Evolutionary conservation across 768 basidiomycete species (phyloP), one percentile per base, ranked within the genome.

Genomic region (Postia placenta): DNA sequence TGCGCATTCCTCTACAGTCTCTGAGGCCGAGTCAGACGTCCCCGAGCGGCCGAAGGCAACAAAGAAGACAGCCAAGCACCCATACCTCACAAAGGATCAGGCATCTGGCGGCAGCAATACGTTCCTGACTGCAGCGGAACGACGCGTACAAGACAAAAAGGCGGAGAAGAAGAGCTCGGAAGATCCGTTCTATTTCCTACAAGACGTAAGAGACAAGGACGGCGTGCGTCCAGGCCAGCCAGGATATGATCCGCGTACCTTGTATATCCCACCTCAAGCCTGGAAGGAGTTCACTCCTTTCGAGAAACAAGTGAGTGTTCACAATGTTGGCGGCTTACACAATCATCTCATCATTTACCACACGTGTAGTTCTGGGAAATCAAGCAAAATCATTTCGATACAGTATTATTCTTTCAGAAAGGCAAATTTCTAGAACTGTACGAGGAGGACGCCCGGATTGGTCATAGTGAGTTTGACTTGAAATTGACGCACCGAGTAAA

Each of bases 381-480:
- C 73, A 99, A 97, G 64, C 92, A 95, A 67, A 86, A 93, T 60
- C 93, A 98, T 62, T 97, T 82, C 63, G 96, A 99, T 67, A 99
- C 96, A 15, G 87, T 96, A 37, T 67, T 98, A 41, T 97, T 98
- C 74, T 99, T 98, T 70, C 96, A 99, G 68, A 98, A 99, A 80
- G 96, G 96, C 42, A 92, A 92, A 69, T 92, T 92, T 60, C 69
- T 87, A 25, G 87, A 91, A 81, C 69, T 96, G n/a, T 97, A 98
- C 59, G 95, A 97, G 67, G 88, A 96, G 48, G 95, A 98, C 65
- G 95, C 95, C 1, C 76, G 86, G 11, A 79, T 92, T 44, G 96
- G 96, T 1, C 92, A 98, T 64, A 85, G 84, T 58, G 83, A 94
- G 48, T 99, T 99, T 62, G 96, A 98, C 58, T 70, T 99, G 49